phyloP scores from a whole-genome alignment of 768 basidiomycete genomes.

The Kwoniella newhampshirensis region DNA sequence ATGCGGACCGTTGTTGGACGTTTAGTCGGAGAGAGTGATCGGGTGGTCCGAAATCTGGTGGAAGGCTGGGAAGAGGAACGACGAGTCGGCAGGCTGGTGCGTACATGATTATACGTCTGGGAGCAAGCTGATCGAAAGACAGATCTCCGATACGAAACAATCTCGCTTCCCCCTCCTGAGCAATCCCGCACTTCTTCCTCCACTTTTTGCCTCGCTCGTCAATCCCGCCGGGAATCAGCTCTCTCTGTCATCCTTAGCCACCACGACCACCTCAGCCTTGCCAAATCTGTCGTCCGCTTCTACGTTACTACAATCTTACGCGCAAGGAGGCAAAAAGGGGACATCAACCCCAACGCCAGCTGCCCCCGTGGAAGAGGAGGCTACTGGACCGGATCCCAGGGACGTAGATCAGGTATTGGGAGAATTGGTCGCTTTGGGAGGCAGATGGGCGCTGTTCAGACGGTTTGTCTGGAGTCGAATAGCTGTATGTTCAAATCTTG shows the following conservation, averaged over 20 bases:
- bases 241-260: slow-evolving; percentile 35
- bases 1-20: slow-evolving; percentile 75
- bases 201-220: slow-evolving; percentile 36
- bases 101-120: slow-evolving; percentile 4
- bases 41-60: slow-evolving; percentile 70
- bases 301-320: slow-evolving; percentile 46
- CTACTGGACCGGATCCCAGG: slow-evolving; percentile 69
- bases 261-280: slow-evolving; percentile 37
- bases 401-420: slow-evolving; percentile 89
- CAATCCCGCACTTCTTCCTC: slow-evolving; percentile 42
- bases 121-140: slow-evolving; percentile 5
- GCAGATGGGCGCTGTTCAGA: slow-evolving; percentile 86
- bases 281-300: slow-evolving; percentile 46
- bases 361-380: slow-evolving; percentile 26
- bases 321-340: slow-evolving; percentile 36
- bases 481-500: too few species aligned
- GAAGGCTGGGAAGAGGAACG: slow-evolving; percentile 92
- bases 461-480: slow-evolving; percentile 78
- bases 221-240: slow-evolving; percentile 31
- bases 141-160: slow-evolving; percentile 54
- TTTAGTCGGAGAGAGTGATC: slow-evolving; percentile 81
- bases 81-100: slow-evolving; percentile 62
- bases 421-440: slow-evolving; percentile 83
- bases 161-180: slow-evolving; percentile 43
- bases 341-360: slow-evolving; percentile 12